phyloP scores from a whole-genome alignment of 495 filamentous ascomycete genomes.

The Podospora tetraspora region DNA sequence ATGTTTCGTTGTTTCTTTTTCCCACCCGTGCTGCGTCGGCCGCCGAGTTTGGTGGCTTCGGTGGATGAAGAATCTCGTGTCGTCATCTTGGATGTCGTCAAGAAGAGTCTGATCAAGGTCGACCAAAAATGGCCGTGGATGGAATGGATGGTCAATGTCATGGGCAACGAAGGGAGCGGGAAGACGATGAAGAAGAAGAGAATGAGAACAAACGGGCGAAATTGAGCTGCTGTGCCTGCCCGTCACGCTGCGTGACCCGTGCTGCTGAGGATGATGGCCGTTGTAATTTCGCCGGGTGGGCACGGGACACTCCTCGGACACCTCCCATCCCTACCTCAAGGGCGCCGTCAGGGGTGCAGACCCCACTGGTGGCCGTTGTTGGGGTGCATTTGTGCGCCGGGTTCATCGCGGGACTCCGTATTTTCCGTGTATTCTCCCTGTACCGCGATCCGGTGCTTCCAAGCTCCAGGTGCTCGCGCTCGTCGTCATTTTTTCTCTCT shows the following conservation, averaged over 20 bases:
- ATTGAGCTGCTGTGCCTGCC: conserved; percentile 5
- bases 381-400: conserved; percentile 7
- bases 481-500: conserved; percentile 1
- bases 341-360: conserved; percentile 5
- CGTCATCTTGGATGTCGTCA: not conserved
- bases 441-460: not conserved
- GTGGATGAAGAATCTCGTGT: not conserved
- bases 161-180: not conserved
- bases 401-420: conserved; percentile 1
- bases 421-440: conserved; percentile 4
- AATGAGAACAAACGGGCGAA: not conserved
- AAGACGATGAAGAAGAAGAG: not conserved
- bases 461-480: not conserved
- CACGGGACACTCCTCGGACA: not conserved
- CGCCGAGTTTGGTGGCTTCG: not conserved
- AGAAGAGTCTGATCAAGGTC: not conserved
- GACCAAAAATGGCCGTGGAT: not conserved
- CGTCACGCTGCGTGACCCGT: not conserved
- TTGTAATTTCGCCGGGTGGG: not conserved
- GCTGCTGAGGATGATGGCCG: not conserved
- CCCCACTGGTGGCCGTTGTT: conserved; percentile 9
- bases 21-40: not conserved
- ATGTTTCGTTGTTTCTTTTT: not conserved
- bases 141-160: not conserved
- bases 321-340: not conserved